Conservation (phyloP, 2,329 filamentous ascomycete species). For the Penicillium sp. region DNA sequence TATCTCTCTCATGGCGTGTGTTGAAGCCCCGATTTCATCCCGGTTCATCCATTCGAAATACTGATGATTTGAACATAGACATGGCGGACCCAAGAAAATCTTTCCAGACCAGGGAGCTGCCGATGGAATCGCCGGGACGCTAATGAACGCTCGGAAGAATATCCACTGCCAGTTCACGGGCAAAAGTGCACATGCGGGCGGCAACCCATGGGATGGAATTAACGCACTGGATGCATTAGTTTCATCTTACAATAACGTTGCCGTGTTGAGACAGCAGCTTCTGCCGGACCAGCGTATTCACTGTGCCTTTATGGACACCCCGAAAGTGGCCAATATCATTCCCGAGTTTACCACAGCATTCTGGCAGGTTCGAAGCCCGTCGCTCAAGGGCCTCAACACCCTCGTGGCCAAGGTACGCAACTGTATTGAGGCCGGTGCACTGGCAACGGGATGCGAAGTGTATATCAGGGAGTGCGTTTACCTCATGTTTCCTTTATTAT, state of each 20-base stretch:
- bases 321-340: conserved; percentile 54
- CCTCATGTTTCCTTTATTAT: background rate
- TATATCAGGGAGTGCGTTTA: conserved; percentile 29
- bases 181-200: conserved; percentile 54
- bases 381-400: conserved; percentile 37
- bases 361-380: conserved; percentile 47
- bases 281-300: conserved; percentile 52
- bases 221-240: conserved; percentile 58
- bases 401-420: conserved; percentile 29
- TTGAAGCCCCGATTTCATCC: background rate
- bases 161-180: conserved; percentile 45
- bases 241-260: conserved; percentile 44
- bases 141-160: conserved; percentile 35
- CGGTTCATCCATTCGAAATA: background rate
- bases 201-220: conserved; percentile 56
- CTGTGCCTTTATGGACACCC: conserved; percentile 52
- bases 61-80: conserved; percentile 13
- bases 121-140: conserved; percentile 26
- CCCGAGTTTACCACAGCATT: conserved; percentile 48
- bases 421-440: conserved; percentile 36
- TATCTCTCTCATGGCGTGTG: conserved; percentile 45
- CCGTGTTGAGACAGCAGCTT: conserved; percentile 54
- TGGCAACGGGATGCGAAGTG: conserved; percentile 35
- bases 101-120: conserved; percentile 21
- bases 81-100: conserved; percentile 24